Conservation (phyloP, 441 rosid genomes). For the Eutrema salsugineum region DNA sequence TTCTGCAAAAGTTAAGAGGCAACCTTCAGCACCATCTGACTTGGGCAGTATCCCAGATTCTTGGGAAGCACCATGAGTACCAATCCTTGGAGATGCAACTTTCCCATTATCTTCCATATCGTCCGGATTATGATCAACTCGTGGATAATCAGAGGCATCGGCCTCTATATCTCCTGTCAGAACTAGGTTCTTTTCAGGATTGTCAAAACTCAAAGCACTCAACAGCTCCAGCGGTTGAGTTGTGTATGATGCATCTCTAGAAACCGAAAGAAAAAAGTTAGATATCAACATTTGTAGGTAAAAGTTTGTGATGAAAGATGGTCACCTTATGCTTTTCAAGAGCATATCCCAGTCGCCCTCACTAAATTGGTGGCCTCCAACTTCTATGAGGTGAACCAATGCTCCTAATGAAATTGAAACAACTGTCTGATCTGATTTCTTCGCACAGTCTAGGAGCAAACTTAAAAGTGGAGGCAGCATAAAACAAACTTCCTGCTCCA, state of each 20-base stretch:
- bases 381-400: slow-evolving; percentile 96
- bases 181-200: slow-evolving; percentile 37
- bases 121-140: slow-evolving; percentile 37
- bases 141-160: slow-evolving; percentile 29
- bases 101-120: slow-evolving; percentile 45
- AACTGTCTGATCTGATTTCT: slow-evolving; percentile 95
- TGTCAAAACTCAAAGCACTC: slow-evolving; percentile 73
- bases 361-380: slow-evolving; percentile 98
- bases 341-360: slow-evolving; percentile 97
- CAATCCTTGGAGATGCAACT: slow-evolving; percentile 39
- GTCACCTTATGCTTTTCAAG: slow-evolving; percentile 95
- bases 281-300: slow-evolving; percentile 1
- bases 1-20: not conserved
- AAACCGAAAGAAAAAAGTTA: slow-evolving; percentile 23
- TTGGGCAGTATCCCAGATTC: slow-evolving; percentile 38
- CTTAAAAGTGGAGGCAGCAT: slow-evolving; percentile 98
- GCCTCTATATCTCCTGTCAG: slow-evolving; percentile 42
- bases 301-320: slow-evolving; percentile 18
- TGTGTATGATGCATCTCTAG: slow-evolving; percentile 97
- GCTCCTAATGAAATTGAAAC: slow-evolving; percentile 98
- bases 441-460: slow-evolving; percentile 97
- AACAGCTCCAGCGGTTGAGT: slow-evolving; percentile 99
- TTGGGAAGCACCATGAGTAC: slow-evolving; percentile 38
- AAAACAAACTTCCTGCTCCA: slow-evolving; percentile 94
- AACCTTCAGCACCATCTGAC: slow-evolving; percentile 76